phyloP scores from a whole-genome alignment of 495 filamentous ascomycete species.

The Penicillium bialowiezense region DNA sequence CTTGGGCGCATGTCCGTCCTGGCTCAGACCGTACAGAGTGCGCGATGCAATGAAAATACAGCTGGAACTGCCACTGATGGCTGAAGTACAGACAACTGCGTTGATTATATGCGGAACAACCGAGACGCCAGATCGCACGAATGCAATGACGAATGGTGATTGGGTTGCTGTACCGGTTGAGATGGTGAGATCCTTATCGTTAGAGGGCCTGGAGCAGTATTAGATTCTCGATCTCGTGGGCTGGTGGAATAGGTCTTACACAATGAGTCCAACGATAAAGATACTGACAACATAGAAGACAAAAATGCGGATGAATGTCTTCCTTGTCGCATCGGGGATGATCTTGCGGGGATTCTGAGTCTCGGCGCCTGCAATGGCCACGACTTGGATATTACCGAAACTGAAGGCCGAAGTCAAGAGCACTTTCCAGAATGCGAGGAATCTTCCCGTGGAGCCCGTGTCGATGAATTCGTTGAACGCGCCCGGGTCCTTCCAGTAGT shows the following conservation, averaged over 20 bases:
- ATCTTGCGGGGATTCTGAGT: slow-evolving; percentile 28
- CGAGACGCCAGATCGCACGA: slow-evolving; percentile 23
- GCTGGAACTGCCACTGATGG: slow-evolving; percentile 34
- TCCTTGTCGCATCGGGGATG: slow-evolving; percentile 32
- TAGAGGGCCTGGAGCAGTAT: slow-evolving; percentile 22
- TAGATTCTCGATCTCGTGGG: not conserved
- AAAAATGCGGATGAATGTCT: slow-evolving; percentile 30
- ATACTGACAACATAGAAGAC: slow-evolving; percentile 38
- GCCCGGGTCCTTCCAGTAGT: slow-evolving; percentile 10
- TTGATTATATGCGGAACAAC: slow-evolving; percentile 48
- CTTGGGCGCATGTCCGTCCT: slow-evolving; percentile 28
- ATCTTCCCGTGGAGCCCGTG: slow-evolving; percentile 12
- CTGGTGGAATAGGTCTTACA: slow-evolving; percentile 4
- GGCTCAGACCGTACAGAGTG: slow-evolving; percentile 32
- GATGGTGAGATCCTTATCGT: slow-evolving; percentile 42
- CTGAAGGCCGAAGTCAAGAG: slow-evolving; percentile 50
- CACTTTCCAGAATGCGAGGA: slow-evolving; percentile 51
- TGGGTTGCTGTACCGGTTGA: slow-evolving; percentile 27
- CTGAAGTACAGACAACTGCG: slow-evolving; percentile 39
- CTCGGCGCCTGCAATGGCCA: slow-evolving; percentile 45
- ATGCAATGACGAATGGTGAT: slow-evolving; percentile 53
- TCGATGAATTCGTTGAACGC: slow-evolving; percentile 15
- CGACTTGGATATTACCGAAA: slow-evolving; percentile 47
- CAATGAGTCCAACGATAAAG: slow-evolving; percentile 38
- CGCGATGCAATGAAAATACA: slow-evolving; percentile 41